Conservation (phyloP, 192 early-diverging fungal species). For the Lobosporangium transversale region DNA sequence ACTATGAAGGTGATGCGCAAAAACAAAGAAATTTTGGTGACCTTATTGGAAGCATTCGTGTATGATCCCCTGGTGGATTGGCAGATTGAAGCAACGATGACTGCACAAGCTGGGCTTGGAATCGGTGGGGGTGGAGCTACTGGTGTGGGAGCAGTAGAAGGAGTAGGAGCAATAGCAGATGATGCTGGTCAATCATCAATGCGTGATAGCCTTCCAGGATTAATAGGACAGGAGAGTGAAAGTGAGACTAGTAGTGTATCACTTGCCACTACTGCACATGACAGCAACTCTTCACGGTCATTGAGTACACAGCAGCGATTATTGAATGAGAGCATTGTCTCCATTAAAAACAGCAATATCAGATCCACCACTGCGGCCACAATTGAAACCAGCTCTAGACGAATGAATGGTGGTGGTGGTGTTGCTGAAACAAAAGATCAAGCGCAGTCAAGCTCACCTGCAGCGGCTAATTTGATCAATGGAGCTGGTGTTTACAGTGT, state of each 20-base stretch:
- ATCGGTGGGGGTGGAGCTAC: constrained; percentile 3
- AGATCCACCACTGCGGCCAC: constrained; percentile 22
- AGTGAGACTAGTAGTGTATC: constrained; percentile 18
- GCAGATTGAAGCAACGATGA: constrained; percentile 54
- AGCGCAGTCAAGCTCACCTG: neutral
- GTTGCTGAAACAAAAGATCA: no score
- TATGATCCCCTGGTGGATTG: constrained; percentile 85
- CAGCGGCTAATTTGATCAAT: constrained; percentile 2
- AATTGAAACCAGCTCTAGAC: constrained; percentile 1
- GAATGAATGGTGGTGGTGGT: constrained; percentile 8
- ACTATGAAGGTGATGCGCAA: constrained; percentile 81
- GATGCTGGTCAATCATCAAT: neutral
- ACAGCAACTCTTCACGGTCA: constrained; percentile 11
- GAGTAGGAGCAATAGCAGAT: constrained; percentile 2
- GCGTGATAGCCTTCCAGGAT: constrained; percentile 2
- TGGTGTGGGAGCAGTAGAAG: constrained; percentile 5
- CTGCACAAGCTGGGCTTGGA: constrained; percentile 26
- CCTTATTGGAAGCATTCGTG: constrained; percentile 93
- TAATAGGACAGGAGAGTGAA: constrained; percentile 10
- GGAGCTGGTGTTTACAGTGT: neutral
- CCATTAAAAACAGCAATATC: constrained; percentile 8
- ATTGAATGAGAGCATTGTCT: constrained; percentile 22
- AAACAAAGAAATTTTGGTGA: constrained; percentile 82
- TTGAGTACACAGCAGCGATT: neutral
- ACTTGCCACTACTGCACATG: neutral